Evolutionary conservation across 75 land plant species (phyloP).

Genomic region (Selaginella moellendorffii): DNA sequence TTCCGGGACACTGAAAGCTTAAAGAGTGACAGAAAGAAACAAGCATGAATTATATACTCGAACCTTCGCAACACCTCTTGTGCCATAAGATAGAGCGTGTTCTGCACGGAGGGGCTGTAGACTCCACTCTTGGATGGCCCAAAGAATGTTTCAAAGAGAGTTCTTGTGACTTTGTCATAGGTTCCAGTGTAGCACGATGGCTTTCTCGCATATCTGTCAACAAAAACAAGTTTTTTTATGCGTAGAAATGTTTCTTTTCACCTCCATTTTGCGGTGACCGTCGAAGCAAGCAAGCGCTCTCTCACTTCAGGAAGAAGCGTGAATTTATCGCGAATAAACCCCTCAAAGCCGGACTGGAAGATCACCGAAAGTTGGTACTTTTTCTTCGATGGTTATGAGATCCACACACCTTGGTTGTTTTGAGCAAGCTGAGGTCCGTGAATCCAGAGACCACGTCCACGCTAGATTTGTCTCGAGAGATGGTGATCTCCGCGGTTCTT

Average conservation of each 20-base stretch:
- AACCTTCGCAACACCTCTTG: conserved; percentile 66
- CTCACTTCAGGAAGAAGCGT: conserved; percentile 70
- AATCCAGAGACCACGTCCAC: conserved; percentile 51
- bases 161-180: conserved; percentile 40
- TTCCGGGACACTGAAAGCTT: conserved; percentile 47
- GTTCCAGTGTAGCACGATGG: conserved; percentile 40
- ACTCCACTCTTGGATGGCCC: conserved; percentile 71
- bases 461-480: conserved; percentile 32
- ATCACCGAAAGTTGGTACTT: neutral
- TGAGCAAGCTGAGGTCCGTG: conserved; percentile 62
- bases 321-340: conserved; percentile 68
- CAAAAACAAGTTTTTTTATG: neutral
- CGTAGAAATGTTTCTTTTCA: conserved; percentile 12
- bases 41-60: neutral
- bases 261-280: conserved; percentile 78
- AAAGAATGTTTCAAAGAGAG: conserved; percentile 53
- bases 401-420: conserved; percentile 83
- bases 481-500: conserved; percentile 57
- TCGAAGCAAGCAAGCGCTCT: conserved; percentile 88
- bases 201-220: conserved; percentile 47
- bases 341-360: conserved; percentile 89
- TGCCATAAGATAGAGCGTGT: conserved; percentile 83
- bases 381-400: too few relatives aligned
- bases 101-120: conserved; percentile 95
- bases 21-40: neutral